Evolutionary conservation across 1,139 yeast genomes (phyloP).

Genomic region (Geotrichum fermentans): DNA sequence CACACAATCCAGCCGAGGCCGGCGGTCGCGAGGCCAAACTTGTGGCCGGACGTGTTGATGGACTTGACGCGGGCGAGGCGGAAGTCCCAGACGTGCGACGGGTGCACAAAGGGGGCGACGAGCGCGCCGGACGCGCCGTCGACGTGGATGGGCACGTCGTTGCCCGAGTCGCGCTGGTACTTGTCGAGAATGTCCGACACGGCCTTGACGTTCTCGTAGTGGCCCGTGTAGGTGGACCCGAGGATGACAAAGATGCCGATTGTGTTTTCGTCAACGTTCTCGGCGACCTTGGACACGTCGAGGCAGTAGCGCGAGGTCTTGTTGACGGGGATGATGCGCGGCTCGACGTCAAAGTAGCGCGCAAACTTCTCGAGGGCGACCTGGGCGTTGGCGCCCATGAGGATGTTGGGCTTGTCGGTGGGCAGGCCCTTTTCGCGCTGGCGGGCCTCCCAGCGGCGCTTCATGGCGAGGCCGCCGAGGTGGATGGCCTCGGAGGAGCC

Average conservation of each 20-base stretch:
- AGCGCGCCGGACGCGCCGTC: conserved; percentile 94
- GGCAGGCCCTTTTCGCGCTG: conserved; percentile 58
- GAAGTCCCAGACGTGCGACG: conserved; percentile 80
- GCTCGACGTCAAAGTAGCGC: conserved; percentile 85
- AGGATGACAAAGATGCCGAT: conserved; percentile 85
- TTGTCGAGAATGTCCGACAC: conserved; percentile 61
- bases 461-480: conserved; percentile 90
- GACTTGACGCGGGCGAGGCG: conserved; percentile 68
- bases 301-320: conserved; percentile 53
- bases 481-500: conserved; percentile 93
- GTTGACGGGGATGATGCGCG: conserved; percentile 64
- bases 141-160: conserved; percentile 74
- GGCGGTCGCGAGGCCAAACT: conserved; percentile 83
- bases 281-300: conserved; percentile 16
- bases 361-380: conserved; percentile 94
- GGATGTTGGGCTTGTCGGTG: conserved; percentile 66
- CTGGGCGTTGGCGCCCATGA: conserved; percentile 94
- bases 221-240: conserved; percentile 92
- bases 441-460: conserved; percentile 76
- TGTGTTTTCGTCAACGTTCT: conserved; percentile 48
- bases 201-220: conserved; percentile 70
- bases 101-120: conserved; percentile 77
- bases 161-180: conserved; percentile 62
- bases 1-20: conserved; percentile 93
- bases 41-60: conserved; percentile 91